Evolutionary conservation across 2,329 filamentous ascomycete genomes (phyloP), one percentile per base, ranked within the genome.

Genomic region (Diaporthe capsici): DNA sequence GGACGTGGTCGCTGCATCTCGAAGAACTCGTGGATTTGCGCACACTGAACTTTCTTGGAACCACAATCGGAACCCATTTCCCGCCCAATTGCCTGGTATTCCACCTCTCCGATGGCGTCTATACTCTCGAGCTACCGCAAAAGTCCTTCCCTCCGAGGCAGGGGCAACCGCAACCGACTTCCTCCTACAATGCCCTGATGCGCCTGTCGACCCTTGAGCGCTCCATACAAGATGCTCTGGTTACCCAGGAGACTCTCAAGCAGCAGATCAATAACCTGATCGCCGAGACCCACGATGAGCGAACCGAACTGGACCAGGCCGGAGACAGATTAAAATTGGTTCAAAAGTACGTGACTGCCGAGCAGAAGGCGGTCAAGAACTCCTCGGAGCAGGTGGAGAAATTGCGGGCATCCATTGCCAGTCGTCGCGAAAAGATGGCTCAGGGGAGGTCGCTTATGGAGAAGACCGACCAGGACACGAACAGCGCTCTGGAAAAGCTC

Each of bases 121-220:
- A 98, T 85, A 94, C 94, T 20, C 91, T 94, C 81, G 93, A 96
- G 79, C 87, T 96, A 28, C 90, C 92, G 0, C 84, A 82, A 63
- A 85, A 84, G 74, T 82, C 84, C 22, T 82, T 86, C n/a, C 85
- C 88, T 4, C 89, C 90, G 0, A 91, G 90, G 77, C 85, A 90
- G 34, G 87, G 88, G 8, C 83, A 88, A 1, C 79, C 86, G 3
- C 82, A 90, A 0, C 86, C 90, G 0, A 95, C 94, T 0, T 95
- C 95, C 0, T 95, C 95, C 0, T 98, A 98, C 83, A 95, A 95
- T 81, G 92, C 94, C 2, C 87, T 98, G 28, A 96, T 98, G 92
- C 93, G 94, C 76, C 88, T 98, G 15, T 93, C 94, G 8, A 98
- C 96, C 75, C 88, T 98, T 22, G 95, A 98, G 77, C 94, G 94